Conservation (phyloP, 306 rosid genomes). For the Carpinus fangiana region DNA sequence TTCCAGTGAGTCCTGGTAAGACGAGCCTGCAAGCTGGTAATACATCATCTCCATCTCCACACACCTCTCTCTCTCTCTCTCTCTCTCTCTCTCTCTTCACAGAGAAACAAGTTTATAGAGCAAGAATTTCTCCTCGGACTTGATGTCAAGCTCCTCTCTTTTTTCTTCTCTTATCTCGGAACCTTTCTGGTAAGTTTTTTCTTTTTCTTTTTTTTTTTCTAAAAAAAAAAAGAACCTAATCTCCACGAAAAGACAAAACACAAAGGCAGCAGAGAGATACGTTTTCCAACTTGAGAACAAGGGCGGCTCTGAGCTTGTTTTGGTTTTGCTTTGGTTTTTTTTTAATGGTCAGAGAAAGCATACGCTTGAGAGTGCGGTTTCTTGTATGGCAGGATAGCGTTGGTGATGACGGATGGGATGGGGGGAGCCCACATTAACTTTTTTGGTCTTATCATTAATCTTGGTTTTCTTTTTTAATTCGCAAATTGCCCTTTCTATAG, state of each 20-base stretch:
- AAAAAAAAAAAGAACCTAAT: not conserved
- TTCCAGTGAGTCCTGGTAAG: slow-evolving; percentile 74
- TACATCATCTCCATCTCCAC: slow-evolving; percentile 55
- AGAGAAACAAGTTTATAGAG: slow-evolving; percentile 15
- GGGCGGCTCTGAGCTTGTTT: not conserved
- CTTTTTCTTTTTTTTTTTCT: too few species aligned
- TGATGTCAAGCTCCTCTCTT: not conserved
- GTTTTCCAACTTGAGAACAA: not conserved
- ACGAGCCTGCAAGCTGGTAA: slow-evolving; percentile 68
- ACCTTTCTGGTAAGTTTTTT: not conserved
- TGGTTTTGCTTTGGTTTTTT: not conserved
- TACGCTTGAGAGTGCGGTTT: not conserved
- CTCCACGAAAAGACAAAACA: slow-evolving; percentile 9
- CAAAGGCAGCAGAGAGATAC: not conserved
- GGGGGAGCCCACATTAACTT: too few species aligned
- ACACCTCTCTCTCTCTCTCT: slow-evolving; percentile 2
- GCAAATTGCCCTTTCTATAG: not conserved
- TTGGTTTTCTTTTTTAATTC: not conserved
- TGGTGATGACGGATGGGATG: not conserved
- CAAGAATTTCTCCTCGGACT: slow-evolving; percentile 2
- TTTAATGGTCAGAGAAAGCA: slow-evolving; percentile 7
- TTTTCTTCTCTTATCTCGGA: not conserved
- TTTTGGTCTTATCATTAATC: not conserved
- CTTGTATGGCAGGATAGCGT: not conserved
- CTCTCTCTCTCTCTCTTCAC: slow-evolving; percentile 18